Conservation (phyloP, 2,329 filamentous ascomycete genomes). For the Akanthomyces muscarius region DNA sequence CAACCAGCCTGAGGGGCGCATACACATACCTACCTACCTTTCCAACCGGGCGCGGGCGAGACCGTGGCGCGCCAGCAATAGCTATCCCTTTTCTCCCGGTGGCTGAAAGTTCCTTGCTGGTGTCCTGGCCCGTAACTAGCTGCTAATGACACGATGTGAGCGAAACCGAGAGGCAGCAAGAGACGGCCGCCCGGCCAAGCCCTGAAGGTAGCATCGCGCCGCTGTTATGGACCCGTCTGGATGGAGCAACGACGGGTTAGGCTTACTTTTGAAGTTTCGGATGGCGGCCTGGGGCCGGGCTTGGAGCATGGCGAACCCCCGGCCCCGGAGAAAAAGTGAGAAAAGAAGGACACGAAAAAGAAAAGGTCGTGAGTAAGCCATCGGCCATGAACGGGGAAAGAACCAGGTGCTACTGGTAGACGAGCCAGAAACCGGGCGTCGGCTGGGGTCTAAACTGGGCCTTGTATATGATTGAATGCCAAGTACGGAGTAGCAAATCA, state of each 20-base stretch:
- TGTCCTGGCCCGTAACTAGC: no score
- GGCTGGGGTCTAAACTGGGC: no score
- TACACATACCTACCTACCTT: background rate
- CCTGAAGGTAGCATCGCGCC: background rate
- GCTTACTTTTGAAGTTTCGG: background rate
- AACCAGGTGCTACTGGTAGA: no score
- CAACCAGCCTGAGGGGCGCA: background rate
- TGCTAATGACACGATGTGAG: background rate
- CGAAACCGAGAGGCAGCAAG: background rate
- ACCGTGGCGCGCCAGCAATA: no score
- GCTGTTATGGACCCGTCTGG: background rate
- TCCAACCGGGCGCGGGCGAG: background rate
- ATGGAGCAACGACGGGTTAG: background rate
- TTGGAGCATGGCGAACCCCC: background rate
- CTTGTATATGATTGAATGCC: no score
- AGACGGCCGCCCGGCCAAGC: background rate
- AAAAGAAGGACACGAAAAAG: background rate
- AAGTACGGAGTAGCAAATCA: no score
- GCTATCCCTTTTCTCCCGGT: background rate
- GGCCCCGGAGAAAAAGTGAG: background rate
- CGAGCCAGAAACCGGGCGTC: background rate
- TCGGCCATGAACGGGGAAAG: no score
- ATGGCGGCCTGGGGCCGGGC: conserved; percentile 4
- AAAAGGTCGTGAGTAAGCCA: no score
- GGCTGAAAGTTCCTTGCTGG: background rate